Percentiles rank a stretch among this genome's conserved stretches.
phyloP scores from a whole-genome alignment of 345 rosid genomes.

The Anacardium occidentale region DNA sequence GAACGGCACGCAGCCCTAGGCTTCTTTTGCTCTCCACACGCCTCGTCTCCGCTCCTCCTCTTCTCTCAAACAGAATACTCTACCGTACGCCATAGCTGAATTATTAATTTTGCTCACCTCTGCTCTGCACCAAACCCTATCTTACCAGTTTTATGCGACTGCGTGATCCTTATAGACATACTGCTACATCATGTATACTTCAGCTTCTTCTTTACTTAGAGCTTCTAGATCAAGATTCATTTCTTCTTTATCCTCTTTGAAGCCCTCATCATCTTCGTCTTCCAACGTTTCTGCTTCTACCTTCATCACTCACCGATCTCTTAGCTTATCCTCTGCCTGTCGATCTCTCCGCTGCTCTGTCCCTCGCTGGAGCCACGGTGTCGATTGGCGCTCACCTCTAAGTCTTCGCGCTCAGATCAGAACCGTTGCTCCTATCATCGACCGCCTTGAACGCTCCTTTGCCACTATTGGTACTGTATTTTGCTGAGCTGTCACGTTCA shows the following conservation, averaged over 20 bases:
- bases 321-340: slow-evolving; percentile 45
- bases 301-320: slow-evolving; percentile 40
- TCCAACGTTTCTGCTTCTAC: slow-evolving; percentile 22
- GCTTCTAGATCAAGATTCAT: slow-evolving; percentile 52
- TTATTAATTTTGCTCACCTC: background rate
- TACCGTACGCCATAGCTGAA: slow-evolving; percentile 1
- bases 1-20: slow-evolving; percentile 36
- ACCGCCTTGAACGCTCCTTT: slow-evolving; percentile 61
- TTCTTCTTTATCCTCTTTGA: slow-evolving; percentile 25
- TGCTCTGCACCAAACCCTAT: background rate
- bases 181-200: slow-evolving; percentile 62
- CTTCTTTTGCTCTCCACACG: slow-evolving; percentile 28
- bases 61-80: background rate
- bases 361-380: slow-evolving; percentile 77
- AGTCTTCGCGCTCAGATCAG: slow-evolving; percentile 71
- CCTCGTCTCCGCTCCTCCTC: slow-evolving; percentile 18
- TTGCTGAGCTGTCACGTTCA: background rate
- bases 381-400: slow-evolving; percentile 57
- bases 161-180: slow-evolving; percentile 17
- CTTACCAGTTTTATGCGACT: background rate
- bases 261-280: slow-evolving; percentile 22
- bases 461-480: slow-evolving; percentile 70
- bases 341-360: slow-evolving; percentile 45
- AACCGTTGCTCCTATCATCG: slow-evolving; percentile 54
- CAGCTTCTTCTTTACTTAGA: slow-evolving; percentile 62